Evolutionary conservation across 768 basidiomycete genomes (phyloP).

Genomic region (Termitomyces sp.): DNA sequence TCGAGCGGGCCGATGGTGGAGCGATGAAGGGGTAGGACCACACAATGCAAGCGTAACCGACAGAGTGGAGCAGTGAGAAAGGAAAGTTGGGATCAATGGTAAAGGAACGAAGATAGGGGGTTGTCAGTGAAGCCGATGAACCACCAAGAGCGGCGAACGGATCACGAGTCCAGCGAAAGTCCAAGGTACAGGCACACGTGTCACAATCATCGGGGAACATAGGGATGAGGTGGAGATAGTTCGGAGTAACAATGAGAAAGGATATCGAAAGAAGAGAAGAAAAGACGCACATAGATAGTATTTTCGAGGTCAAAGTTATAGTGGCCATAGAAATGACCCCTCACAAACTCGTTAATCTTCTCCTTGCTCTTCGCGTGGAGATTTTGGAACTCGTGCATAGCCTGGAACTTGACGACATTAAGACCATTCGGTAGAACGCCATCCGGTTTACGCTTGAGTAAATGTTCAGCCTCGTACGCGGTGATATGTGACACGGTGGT

Average conservation of each 20-base stretch:
- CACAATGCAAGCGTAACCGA: no score
- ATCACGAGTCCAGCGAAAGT: neutral
- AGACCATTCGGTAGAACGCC: conserved; percentile 97
- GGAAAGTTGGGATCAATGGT: no score
- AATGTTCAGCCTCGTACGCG: conserved; percentile 93
- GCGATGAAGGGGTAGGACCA: no score
- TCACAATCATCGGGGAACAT: neutral
- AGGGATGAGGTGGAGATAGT: neutral
- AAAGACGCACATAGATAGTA: conserved; percentile 67
- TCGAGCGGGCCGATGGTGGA: no score
- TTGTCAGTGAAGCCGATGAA: no score
- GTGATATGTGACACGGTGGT: conserved; percentile 98
- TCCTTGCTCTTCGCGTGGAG: conserved; percentile 87
- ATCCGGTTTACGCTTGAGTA: conserved; percentile 96
- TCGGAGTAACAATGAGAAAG: neutral
- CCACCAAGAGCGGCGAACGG: neutral
- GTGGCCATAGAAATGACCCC: conserved; percentile 98
- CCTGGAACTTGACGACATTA: conserved; percentile 98
- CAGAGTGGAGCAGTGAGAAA: neutral
- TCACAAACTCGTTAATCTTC: conserved; percentile 98
- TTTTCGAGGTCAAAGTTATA: conserved; percentile 96
- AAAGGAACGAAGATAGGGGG: no score
- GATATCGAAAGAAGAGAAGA: neutral
- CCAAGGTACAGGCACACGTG: neutral
- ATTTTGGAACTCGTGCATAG: conserved; percentile 99